phyloP scores from a whole-genome alignment of 1,284 basidiomycete genomes.

The Fomitopsis betulina region DNA sequence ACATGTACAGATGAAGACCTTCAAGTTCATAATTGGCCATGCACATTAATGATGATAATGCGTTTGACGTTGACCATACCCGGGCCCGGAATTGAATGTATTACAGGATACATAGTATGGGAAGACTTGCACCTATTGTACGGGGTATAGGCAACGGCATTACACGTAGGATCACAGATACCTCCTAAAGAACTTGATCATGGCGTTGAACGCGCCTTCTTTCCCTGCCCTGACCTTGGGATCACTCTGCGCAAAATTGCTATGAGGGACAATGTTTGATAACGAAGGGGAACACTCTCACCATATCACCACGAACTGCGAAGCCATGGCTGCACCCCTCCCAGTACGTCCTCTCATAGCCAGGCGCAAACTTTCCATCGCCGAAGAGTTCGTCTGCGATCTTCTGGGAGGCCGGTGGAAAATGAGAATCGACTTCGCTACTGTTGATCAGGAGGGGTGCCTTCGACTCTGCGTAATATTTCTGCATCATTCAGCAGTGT shows the following conservation, averaged over 20 bases:
- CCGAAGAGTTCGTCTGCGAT: conserved; percentile 38
- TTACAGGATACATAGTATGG: too few species aligned
- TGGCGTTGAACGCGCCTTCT: conserved; percentile 38
- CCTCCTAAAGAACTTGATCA: conserved; percentile 32
- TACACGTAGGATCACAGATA: conserved; percentile 12
- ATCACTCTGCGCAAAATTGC: conserved; percentile 26
- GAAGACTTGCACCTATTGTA: too few species aligned
- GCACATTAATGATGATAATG: too few species aligned
- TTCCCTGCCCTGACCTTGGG: conserved; percentile 32
- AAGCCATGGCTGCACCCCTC: conserved; percentile 49
- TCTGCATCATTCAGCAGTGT: conserved; percentile 15
- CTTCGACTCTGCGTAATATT: conserved; percentile 24
- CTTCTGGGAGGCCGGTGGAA: conserved; percentile 27
- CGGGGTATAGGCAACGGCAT: neutral
- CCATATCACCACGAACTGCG: conserved; percentile 35
- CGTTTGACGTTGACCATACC: too few species aligned
- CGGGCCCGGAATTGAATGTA: too few species aligned
- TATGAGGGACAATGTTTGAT: neutral
- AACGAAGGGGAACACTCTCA: conserved; percentile 8
- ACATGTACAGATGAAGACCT: too few species aligned
- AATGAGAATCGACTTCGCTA: conserved; percentile 32
- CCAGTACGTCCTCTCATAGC: conserved; percentile 41
- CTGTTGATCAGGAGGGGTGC: conserved; percentile 42
- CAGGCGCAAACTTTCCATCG: conserved; percentile 30
- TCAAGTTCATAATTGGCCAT: too few species aligned